These are phyloP conservation scores for Trypanosoma grayi DNA, from an alignment of 208 protist species.

Conservation along the genomic window DNA sequence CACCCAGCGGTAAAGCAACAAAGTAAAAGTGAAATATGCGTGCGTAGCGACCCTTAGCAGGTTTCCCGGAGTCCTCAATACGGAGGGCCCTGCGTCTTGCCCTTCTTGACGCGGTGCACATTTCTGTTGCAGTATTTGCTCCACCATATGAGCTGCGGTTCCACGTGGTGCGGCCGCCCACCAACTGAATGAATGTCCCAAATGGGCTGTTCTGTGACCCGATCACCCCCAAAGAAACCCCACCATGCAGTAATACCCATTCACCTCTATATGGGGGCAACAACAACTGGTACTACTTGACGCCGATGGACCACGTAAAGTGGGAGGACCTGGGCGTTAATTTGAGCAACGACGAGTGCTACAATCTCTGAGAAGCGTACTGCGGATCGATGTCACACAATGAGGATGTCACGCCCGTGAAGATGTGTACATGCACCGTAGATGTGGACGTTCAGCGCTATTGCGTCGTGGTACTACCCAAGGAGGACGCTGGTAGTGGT, in stretches of 20 bases:
- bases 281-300: constrained; percentile 63
- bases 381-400: constrained; percentile 54
- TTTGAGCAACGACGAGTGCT: constrained; percentile 36
- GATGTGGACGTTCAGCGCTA: constrained; percentile 40
- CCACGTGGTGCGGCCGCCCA: constrained; percentile 46
- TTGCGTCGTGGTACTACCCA: constrained; percentile 37
- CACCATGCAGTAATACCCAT: constrained; percentile 73
- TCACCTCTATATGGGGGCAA: constrained; percentile 51
- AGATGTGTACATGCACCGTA: constrained; percentile 51
- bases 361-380: constrained; percentile 48
- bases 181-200: constrained; percentile 64
- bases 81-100: not conserved
- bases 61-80: too few species aligned
- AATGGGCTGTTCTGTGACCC: constrained; percentile 64
- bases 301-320: constrained; percentile 56
- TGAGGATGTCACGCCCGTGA: constrained; percentile 30
- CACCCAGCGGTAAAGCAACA: too few species aligned
- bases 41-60: too few species aligned
- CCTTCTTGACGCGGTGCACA: not conserved
- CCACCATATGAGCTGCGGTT: constrained; percentile 32
- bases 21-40: too few species aligned
- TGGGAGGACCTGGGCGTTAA: constrained; percentile 34
- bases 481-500: constrained; percentile 11
- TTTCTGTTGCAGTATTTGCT: not conserved
- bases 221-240: constrained; percentile 45